phyloP scores from a whole-genome alignment of 257 asterid genomes.

The Coffea canephora region DNA sequence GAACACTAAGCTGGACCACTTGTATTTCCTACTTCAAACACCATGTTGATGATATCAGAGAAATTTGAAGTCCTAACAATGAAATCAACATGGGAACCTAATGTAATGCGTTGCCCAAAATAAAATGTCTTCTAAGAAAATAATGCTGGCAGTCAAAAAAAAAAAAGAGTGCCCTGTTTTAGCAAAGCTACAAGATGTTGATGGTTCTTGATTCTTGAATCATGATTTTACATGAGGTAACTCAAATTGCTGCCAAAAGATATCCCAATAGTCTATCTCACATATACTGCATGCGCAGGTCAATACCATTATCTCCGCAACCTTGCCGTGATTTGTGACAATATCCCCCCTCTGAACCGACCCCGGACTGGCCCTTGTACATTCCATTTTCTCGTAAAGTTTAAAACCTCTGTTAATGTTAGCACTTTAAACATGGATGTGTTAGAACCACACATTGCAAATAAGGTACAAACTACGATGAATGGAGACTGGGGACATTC shows the following conservation, averaged over 20 bases:
- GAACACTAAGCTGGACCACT: neutral
- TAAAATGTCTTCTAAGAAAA: neutral
- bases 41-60: neutral
- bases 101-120: neutral
- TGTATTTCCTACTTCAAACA: neutral
- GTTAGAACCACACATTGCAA: slow-evolving; percentile 5
- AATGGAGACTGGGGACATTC: slow-evolving; percentile 13
- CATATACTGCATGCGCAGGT: neutral
- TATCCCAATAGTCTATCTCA: neutral
- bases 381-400: slow-evolving; percentile 20
- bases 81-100: neutral
- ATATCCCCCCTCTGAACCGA: slow-evolving; percentile 9
- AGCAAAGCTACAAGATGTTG: neutral
- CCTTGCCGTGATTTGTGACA: slow-evolving; percentile 16
- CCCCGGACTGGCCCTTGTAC: slow-evolving; percentile 6
- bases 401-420: slow-evolving; percentile 2
- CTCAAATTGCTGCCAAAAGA: neutral
- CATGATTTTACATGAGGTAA: neutral
- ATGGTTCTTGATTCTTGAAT: slow-evolving; percentile 1
- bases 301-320: slow-evolving; percentile 4
- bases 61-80: neutral
- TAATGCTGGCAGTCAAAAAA: neutral
- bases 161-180: neutral
- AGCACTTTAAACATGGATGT: slow-evolving; percentile 6
- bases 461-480: slow-evolving; percentile 2